These are phyloP conservation scores for Trichoderma virens DNA, from an alignment of 495 filamentous ascomycete species.

Conservation along the genomic window DNA sequence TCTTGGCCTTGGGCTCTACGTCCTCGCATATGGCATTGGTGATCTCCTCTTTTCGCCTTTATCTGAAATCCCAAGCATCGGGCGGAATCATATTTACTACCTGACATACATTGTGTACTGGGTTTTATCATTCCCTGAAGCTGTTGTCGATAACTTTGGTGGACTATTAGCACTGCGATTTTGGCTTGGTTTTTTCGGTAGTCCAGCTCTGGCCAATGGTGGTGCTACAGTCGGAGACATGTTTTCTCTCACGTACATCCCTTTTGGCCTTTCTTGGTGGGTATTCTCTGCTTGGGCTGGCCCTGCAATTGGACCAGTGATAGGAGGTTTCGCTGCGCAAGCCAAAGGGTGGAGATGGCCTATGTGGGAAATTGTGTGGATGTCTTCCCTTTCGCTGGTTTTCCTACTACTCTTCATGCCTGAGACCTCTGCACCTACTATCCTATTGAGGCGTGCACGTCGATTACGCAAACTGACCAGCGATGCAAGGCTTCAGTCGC, in stretches of 20 bases:
- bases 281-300: not conserved
- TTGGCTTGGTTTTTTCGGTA: not conserved
- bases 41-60: constrained; percentile 1
- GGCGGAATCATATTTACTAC: not conserved
- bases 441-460: not conserved
- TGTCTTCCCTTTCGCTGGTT: not conserved
- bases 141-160: not conserved
- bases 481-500: not conserved
- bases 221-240: not conserved
- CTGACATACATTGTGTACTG: not conserved
- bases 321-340: constrained; percentile 1
- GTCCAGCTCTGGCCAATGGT: not conserved
- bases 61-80: not conserved
- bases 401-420: not conserved
- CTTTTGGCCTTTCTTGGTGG: not conserved
- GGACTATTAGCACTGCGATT: not conserved
- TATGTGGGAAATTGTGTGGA: constrained; percentile 4
- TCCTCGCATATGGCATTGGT: not conserved
- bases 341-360: not conserved
- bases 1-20: not conserved
- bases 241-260: not conserved
- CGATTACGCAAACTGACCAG: not conserved
- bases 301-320: not conserved
- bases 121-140: not conserved
- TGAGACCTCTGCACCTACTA: not conserved